phyloP scores from a whole-genome alignment of 129 eudicot species.

The Artemisia tridentata region DNA sequence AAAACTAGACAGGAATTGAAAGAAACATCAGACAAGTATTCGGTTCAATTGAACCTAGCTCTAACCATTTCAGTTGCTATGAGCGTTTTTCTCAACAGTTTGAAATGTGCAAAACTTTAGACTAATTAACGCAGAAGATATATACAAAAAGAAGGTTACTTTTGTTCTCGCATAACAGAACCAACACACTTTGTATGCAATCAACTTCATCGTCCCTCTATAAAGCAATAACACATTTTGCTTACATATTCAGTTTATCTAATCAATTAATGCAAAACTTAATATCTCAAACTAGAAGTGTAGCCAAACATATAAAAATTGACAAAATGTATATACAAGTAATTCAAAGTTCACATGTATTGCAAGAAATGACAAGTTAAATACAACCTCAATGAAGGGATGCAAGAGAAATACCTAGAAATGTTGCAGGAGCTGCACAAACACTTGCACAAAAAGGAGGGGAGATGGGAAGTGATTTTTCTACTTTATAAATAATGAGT shows the following conservation, averaged over 20 bases:
- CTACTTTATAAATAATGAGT: not conserved
- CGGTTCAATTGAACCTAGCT: not conserved
- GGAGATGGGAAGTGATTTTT: not conserved
- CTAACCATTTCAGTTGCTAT: too few species aligned
- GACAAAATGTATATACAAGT: too few species aligned
- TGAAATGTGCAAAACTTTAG: not conserved
- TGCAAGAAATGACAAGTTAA: not conserved
- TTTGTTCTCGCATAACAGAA: too few species aligned
- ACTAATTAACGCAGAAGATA: not conserved
- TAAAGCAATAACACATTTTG: too few species aligned
- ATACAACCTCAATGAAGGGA: not conserved
- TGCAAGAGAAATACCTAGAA: constrained; percentile 10
- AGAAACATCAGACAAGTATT: not conserved
- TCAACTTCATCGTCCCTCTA: too few species aligned
- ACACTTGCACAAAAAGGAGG: not conserved
- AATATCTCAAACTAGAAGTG: too few species aligned
- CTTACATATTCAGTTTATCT: too few species aligned
- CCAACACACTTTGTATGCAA: too few species aligned
- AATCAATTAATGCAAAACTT: too few species aligned
- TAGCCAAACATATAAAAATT: too few species aligned
- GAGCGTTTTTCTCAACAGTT: not conserved
- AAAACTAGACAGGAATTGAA: not conserved
- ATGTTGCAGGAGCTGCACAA: not conserved
- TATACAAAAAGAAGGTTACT: too few species aligned
- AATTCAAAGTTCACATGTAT: too few species aligned